These are phyloP conservation scores for Carpinus fangiana DNA, from an alignment of 306 rosid genomes.

Conservation along the genomic window DNA sequence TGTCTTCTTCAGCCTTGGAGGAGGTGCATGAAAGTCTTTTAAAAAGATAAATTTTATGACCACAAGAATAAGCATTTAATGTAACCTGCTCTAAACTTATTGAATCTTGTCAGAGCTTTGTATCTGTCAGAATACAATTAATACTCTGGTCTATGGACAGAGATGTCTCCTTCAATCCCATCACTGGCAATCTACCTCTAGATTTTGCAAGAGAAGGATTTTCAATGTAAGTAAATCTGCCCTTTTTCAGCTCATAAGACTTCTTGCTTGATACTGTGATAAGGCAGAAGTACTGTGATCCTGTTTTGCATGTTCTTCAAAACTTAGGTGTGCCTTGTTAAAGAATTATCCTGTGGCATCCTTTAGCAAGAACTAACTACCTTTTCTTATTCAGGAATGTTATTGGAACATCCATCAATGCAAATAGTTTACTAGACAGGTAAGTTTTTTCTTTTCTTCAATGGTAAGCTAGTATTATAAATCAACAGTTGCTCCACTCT, in stretches of 20 bases:
- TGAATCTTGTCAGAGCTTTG: not conserved
- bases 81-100: not conserved
- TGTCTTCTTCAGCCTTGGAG: not conserved
- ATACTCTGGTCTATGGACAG: slow-evolving; percentile 1
- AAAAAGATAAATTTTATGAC: not conserved
- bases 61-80: not conserved
- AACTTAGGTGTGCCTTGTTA: not conserved
- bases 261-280: not conserved
- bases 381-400: slow-evolving; percentile 35
- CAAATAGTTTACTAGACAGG: slow-evolving; percentile 30
- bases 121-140: not conserved
- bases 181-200: slow-evolving; percentile 29
- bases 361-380: not conserved
- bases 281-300: not conserved
- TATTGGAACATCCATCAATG: slow-evolving; percentile 34
- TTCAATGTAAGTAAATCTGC: slow-evolving; percentile 29
- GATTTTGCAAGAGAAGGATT: slow-evolving; percentile 15
- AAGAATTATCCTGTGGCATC: not conserved
- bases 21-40: not conserved
- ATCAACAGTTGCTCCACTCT: not conserved
- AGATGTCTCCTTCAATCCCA: slow-evolving; percentile 40
- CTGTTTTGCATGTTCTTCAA: not conserved
- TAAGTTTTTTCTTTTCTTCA: not conserved
- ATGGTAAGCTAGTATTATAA: not conserved
- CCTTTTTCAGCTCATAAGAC: not conserved